These are phyloP conservation scores for Apodospora peruviana DNA, from an alignment of 495 filamentous ascomycete genomes.

Conservation along the genomic window DNA sequence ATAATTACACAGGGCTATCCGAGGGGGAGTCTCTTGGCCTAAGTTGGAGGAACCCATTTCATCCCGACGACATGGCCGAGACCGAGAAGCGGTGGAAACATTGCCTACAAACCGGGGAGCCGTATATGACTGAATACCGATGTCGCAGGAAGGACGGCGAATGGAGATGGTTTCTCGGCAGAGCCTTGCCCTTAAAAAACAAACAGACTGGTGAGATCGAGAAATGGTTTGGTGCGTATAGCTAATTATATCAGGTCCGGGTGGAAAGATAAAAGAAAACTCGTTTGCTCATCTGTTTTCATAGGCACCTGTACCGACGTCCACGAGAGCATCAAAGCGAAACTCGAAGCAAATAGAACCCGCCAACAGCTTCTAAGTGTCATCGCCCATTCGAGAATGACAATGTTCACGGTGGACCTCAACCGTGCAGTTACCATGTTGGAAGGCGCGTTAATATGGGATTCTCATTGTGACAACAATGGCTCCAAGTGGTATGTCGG, in stretches of 20 bases:
- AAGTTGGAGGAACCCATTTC: constrained; percentile 38
- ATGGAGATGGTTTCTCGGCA: constrained; percentile 68
- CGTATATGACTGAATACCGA: constrained; percentile 63
- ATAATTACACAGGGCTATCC: constrained; percentile 62
- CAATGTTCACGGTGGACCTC: constrained; percentile 60
- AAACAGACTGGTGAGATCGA: constrained; percentile 55
- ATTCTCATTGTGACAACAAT: constrained; percentile 22
- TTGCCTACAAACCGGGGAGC: constrained; percentile 57
- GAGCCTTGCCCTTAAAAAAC: constrained; percentile 57
- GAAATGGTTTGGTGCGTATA: constrained; percentile 60
- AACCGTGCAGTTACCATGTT: constrained; percentile 53
- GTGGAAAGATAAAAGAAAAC: neutral
- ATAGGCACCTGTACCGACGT: constrained; percentile 59
- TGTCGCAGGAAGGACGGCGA: constrained; percentile 54
- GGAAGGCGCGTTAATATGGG: constrained; percentile 56
- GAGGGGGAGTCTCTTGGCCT: constrained; percentile 41
- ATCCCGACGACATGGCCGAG: constrained; percentile 53
- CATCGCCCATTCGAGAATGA: constrained; percentile 61
- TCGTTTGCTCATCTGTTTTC: neutral
- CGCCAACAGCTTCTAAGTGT: constrained; percentile 59
- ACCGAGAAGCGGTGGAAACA: constrained; percentile 48
- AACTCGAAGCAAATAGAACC: constrained; percentile 53
- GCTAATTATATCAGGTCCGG: neutral
- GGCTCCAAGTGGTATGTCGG: constrained; percentile 43
- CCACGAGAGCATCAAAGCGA: constrained; percentile 56